phyloP scores from a whole-genome alignment of 148 eudicot genomes.

The Euryodendron excelsum region DNA sequence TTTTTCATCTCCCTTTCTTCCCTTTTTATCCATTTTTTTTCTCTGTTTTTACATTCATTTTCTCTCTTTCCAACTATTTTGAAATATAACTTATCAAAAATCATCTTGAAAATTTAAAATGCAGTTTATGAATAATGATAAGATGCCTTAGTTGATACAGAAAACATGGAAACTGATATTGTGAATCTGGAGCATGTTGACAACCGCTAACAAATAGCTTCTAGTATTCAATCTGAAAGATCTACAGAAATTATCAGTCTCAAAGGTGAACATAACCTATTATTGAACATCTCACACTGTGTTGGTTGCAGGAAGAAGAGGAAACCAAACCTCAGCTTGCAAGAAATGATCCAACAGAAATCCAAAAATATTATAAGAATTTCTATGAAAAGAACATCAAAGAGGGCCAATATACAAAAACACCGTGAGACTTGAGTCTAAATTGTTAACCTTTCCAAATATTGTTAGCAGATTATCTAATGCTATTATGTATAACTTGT shows the following conservation, averaged over 20 bases:
- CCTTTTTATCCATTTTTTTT: neutral
- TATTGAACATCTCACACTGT: constrained; percentile 16
- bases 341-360: constrained; percentile 75
- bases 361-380: constrained; percentile 68
- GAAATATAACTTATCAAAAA: no score
- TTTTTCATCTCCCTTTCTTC: neutral
- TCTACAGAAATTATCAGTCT: neutral
- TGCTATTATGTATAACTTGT: neutral
- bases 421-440: constrained; percentile 58
- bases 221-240: neutral
- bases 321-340: constrained; percentile 53
- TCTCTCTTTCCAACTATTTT: neutral
- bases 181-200: neutral
- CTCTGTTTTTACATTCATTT: neutral
- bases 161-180: neutral
- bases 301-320: constrained; percentile 66
- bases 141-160: neutral
- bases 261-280: neutral
- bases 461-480: neutral
- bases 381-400: constrained; percentile 71
- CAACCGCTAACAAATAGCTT: neutral
- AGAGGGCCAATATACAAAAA: constrained; percentile 78
- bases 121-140: neutral
- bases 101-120: neutral
- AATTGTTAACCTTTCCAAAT: constrained; percentile 6